phyloP scores from a whole-genome alignment of 495 filamentous ascomycete species.

The Hypoxylon lienhwacheense region DNA sequence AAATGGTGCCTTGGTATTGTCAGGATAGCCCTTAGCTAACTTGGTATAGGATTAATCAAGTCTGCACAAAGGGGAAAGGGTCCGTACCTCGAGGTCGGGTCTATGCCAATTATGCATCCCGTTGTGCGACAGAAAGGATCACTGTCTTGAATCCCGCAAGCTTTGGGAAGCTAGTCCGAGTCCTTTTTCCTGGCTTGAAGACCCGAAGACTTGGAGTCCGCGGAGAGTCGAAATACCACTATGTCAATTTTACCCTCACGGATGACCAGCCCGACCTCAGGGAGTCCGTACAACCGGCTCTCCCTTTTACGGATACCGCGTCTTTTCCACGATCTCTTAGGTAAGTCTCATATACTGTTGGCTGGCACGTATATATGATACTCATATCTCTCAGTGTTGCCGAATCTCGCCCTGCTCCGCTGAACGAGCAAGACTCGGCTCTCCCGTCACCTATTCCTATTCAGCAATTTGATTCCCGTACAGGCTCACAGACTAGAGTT shows the following conservation, averaged over 20 bases:
- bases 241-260: conserved; percentile 79
- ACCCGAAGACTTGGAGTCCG: conserved; percentile 89
- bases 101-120: conserved; percentile 87
- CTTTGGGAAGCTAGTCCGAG: conserved; percentile 94
- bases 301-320: conserved; percentile 44
- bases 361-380: not conserved
- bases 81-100: conserved; percentile 91
- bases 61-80: conserved; percentile 75
- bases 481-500: conserved; percentile 24
- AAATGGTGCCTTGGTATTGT: not conserved
- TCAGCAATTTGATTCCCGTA: conserved; percentile 36
- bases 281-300: conserved; percentile 41
- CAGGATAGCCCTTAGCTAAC: conserved; percentile 23
- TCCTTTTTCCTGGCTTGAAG: conserved; percentile 92
- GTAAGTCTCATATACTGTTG: conserved; percentile 33
- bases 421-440: conserved; percentile 59
- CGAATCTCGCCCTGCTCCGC: conserved; percentile 27
- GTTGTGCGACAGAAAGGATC: conserved; percentile 89
- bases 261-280: conserved; percentile 59
- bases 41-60: conserved; percentile 70
- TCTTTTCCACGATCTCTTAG: conserved; percentile 47
- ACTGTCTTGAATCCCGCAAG: conserved; percentile 93
- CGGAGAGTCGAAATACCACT: conserved; percentile 98
- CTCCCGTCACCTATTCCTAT: conserved; percentile 65
- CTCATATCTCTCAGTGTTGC: conserved; percentile 37